Percentiles rank a stretch among this genome's conserved stretches.
Conservation (phyloP, 1,139 yeast genomes). For the Diutina ranongensis region DNA sequence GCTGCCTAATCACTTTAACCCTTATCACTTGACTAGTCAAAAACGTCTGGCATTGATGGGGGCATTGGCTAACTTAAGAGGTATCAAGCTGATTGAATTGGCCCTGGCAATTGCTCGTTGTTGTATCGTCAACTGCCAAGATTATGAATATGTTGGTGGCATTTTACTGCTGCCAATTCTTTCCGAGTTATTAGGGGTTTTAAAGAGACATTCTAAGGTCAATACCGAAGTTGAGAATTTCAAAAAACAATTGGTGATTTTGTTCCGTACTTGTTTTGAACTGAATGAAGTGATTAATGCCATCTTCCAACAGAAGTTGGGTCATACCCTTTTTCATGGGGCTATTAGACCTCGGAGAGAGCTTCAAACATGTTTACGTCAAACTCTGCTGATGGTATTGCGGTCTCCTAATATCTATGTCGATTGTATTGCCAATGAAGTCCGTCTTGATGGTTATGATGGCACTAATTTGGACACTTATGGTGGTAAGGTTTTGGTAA, state of each 20-base stretch:
- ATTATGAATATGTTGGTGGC: background rate
- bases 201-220: background rate
- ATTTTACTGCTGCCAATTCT: background rate
- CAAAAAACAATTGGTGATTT: background rate
- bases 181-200: background rate
- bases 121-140: background rate
- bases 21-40: background rate
- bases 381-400: slow-evolving; percentile 4
- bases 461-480: background rate
- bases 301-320: background rate
- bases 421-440: background rate
- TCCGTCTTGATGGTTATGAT: background rate
- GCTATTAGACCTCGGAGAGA: slow-evolving; percentile 1
- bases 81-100: background rate
- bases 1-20: background rate
- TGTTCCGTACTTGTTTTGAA: background rate
- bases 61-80: background rate
- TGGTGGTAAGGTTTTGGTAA: slow-evolving; percentile 2
- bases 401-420: background rate
- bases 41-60: background rate
- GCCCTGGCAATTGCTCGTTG: background rate
- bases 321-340: background rate
- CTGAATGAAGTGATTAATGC: background rate
- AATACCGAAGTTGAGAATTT: background rate
- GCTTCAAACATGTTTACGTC: background rate